These are phyloP conservation scores for Podaxis sp. DNA, from an alignment of 768 basidiomycete genomes.

Conservation along the genomic window DNA sequence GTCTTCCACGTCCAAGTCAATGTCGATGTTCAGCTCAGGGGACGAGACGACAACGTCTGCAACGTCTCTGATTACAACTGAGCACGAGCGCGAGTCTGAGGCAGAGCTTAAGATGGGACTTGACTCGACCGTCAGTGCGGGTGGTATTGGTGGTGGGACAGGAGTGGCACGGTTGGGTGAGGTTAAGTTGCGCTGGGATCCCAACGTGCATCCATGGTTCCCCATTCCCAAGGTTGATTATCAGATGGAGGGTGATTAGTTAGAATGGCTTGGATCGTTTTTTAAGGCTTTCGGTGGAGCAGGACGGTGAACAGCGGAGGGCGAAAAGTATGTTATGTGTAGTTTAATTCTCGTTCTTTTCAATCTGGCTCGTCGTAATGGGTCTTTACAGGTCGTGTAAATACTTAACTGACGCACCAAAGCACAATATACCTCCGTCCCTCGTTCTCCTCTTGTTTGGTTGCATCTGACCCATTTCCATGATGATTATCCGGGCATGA, in stretches of 20 bases:
- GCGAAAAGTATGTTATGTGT: background rate
- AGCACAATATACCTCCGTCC: no score
- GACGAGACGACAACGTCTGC: background rate
- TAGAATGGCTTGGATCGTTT: background rate
- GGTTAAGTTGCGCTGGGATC: slow-evolving; percentile 6
- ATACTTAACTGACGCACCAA: no score
- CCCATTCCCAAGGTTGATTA: background rate
- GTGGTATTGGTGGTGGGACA: background rate
- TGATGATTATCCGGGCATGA: no score
- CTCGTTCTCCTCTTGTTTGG: no score
- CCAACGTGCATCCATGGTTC: slow-evolving; percentile 13
- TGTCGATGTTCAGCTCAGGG: background rate
- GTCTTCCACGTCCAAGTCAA: background rate
- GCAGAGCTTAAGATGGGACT: background rate
- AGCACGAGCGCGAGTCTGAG: background rate
- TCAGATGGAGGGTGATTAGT: background rate
- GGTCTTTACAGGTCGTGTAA: no score
- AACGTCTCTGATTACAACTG: no score
- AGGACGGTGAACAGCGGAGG: background rate
- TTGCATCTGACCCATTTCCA: no score
- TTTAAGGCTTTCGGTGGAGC: background rate
- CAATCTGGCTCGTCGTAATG: no score
- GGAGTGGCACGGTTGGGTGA: background rate
- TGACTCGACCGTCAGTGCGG: background rate
- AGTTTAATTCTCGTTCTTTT: background rate